A percentile compares a stretch with the other conserved stretches of the same genome.
These are phyloP conservation scores for Xylariaceae sp. DNA, from an alignment of 2,329 filamentous ascomycete species.

Conservation along the genomic window DNA sequence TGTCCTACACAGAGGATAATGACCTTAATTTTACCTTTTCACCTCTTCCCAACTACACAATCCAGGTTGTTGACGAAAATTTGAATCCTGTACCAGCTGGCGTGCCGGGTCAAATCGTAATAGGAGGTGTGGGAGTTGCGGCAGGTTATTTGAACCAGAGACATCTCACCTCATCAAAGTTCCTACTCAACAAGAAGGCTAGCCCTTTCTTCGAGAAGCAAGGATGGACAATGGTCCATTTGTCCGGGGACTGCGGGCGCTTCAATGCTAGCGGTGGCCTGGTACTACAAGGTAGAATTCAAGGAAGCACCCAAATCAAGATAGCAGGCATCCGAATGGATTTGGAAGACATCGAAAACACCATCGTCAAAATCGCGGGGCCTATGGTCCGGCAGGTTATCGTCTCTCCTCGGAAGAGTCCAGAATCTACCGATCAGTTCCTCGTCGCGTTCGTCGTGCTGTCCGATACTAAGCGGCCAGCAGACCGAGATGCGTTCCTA, in stretches of 20 bases:
- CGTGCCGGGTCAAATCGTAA: conserved; percentile 45
- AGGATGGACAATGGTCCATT: conserved; percentile 43
- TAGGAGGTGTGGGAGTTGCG: conserved; percentile 47
- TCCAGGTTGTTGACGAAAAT: conserved; percentile 46
- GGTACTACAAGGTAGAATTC: conserved; percentile 40
- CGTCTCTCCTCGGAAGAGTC: conserved; percentile 1
- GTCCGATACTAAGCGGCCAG: not conserved
- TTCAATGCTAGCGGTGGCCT: conserved; percentile 41
- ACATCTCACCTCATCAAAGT: no score
- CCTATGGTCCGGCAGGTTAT: not conserved
- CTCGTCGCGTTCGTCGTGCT: conserved; percentile 8
- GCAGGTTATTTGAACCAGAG: conserved; percentile 43
- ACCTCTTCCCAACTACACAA: conserved; percentile 34
- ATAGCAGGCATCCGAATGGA: conserved; percentile 36
- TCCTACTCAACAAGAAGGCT: conserved; percentile 16
- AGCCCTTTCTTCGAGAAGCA: conserved; percentile 16
- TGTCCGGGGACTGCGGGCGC: conserved; percentile 45
- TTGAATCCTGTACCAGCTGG: conserved; percentile 38
- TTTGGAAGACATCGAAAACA: conserved; percentile 38
- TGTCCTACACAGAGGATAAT: not conserved
- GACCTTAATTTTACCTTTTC: not conserved
- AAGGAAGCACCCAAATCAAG: conserved; percentile 40
- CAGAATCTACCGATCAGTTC: not conserved
- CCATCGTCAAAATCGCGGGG: not conserved
- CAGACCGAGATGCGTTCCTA: not conserved